These are phyloP conservation scores for Artemisia tridentata DNA, from an alignment of 129 eudicot species.

Conservation along the genomic window DNA sequence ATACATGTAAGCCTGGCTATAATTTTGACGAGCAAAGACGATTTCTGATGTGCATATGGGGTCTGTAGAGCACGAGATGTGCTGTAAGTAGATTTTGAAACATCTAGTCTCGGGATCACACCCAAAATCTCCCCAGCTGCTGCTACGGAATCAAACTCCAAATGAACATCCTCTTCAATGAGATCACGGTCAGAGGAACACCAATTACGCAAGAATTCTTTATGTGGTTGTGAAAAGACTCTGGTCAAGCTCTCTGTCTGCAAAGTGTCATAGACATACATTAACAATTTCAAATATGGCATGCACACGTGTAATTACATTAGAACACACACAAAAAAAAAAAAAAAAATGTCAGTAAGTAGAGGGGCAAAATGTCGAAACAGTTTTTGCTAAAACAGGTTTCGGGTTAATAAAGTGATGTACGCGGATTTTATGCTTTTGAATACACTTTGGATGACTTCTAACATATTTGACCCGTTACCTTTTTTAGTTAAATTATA, in stretches of 20 bases:
- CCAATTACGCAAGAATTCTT: constrained; percentile 68
- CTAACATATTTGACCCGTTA: neutral
- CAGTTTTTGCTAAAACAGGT: no score
- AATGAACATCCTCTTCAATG: constrained; percentile 57
- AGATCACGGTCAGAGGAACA: constrained; percentile 62
- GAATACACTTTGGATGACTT: no score
- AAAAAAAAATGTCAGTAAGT: no score
- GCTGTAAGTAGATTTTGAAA: constrained; percentile 29
- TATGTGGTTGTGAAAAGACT: constrained; percentile 52
- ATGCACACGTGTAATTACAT: no score
- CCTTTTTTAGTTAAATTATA: neutral
- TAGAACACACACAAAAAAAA: no score
- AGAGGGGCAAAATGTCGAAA: no score
- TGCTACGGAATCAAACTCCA: constrained; percentile 60
- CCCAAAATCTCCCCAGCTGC: constrained; percentile 54
- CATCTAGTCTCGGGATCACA: constrained; percentile 28
- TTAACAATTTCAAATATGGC: no score
- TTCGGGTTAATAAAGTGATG: no score
- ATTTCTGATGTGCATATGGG: constrained; percentile 72
- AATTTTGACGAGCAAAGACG: constrained; percentile 74
- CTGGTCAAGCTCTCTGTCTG: constrained; percentile 64
- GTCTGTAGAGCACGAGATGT: constrained; percentile 42
- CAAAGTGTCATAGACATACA: neutral
- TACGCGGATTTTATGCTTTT: no score
- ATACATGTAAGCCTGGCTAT: constrained; percentile 75